Base-by-base conservation (phyloP, 2,329 filamentous ascomycete species). In the Botrytis galanthina region DNA sequence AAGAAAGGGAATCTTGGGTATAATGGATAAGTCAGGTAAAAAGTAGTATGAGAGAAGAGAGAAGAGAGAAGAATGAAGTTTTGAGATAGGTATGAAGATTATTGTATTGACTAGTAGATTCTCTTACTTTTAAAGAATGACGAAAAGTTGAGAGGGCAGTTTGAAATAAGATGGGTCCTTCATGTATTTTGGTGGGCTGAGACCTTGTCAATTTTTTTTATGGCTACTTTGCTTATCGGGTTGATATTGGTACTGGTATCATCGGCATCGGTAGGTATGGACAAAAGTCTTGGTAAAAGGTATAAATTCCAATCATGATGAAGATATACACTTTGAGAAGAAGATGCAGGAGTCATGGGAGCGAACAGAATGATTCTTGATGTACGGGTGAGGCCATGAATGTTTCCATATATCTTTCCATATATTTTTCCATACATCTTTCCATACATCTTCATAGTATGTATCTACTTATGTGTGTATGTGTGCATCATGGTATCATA, bases 181-280 rank as follows among this genome's bases (percentile, higher is more conserved):
- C n/a, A 62, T n/a, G 32, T 22, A 29, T 71, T 62, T 29, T 71
- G 60, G 70, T 71, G 70, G 70, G 70, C 70, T 71, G 70, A 66
- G 29, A 22, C 70, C 70, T 64, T 42, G 60, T 66, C 29, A 35
- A 16, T 63, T 35, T 46, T 69, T 63, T 67, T 61, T 66, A 75
- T 42, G 39, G 46, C 10, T 51, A 4, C 46, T n/a, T 29, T 72
- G 26, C 48, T 72, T 74, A 71, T 72, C 64, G 70, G 54, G 6
- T 54, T 54, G 46, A 22, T 12, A 51, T 51, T 26, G 22, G 46
- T 12, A 26, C 12, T 29, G 51, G 14, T 54, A 54, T 54, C 51
- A 54, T 54, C n/a, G 51, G 51, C 14, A 54, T 54, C 51, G 51
- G 26, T 29, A 29, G 59, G 35, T 14, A n/a, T 8, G 3, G 1